Evolutionary conservation across 306 rosid genomes (phyloP).

Genomic region (Casuarina cunninghamiana): DNA sequence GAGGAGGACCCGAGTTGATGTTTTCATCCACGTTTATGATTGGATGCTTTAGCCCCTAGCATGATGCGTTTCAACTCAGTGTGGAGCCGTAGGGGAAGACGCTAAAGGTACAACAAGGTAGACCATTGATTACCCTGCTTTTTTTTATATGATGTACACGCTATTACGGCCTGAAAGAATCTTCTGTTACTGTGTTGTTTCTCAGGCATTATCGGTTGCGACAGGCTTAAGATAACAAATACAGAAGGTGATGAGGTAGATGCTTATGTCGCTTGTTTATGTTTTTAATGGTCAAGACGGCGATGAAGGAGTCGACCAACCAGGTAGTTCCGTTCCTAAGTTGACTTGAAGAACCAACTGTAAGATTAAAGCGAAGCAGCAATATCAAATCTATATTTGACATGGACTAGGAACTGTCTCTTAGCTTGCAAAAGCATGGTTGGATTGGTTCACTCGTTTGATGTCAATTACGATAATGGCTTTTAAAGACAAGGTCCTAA

Average conservation of each 20-base stretch:
- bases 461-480: background rate
- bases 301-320: background rate
- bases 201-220: slow-evolving; percentile 18
- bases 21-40: no score
- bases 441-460: background rate
- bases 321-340: background rate
- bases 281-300: slow-evolving; percentile 1
- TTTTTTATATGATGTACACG: no score
- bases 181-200: slow-evolving; percentile 5
- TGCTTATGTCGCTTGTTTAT: slow-evolving; percentile 15
- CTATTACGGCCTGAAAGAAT: no score
- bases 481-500: no score
- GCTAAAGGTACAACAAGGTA: no score
- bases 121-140: no score
- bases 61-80: no score
- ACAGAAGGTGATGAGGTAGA: slow-evolving; percentile 15
- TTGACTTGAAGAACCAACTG: background rate
- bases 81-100: no score
- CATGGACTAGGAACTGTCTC: background rate
- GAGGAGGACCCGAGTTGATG: no score
- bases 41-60: no score
- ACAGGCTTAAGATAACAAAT: slow-evolving; percentile 28
- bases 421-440: background rate
- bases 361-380: slow-evolving; percentile 2
- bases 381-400: background rate